These are phyloP conservation scores for Colletotrichum musae DNA, from an alignment of 2,329 filamentous ascomycete species.

Conservation along the genomic window DNA sequence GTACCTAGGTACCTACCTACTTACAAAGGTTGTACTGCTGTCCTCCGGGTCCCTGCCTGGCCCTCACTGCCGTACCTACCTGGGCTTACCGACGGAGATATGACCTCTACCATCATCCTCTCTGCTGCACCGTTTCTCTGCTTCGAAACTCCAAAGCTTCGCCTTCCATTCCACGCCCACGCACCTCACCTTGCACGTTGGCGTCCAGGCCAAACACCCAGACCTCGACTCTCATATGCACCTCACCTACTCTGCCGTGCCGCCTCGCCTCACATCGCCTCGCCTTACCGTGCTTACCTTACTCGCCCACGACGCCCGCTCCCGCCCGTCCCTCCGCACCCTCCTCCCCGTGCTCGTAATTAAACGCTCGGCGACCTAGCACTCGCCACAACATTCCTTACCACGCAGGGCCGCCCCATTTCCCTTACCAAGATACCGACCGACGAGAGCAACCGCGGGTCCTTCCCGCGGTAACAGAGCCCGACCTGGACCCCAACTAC, in stretches of 20 bases:
- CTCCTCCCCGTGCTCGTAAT: slow-evolving; percentile 27
- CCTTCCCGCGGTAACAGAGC: slow-evolving; percentile 54
- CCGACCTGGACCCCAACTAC: slow-evolving; percentile 58
- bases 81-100: background rate
- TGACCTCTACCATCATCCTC: slow-evolving; percentile 21
- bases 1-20: too few species aligned
- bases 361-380: slow-evolving; percentile 36
- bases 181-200: background rate
- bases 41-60: slow-evolving; percentile 33
- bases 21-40: slow-evolving; percentile 2
- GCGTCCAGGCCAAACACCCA: slow-evolving; percentile 31
- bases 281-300: slow-evolving; percentile 15
- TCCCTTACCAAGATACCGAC: slow-evolving; percentile 27
- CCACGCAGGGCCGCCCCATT: slow-evolving; percentile 17
- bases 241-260: slow-evolving; percentile 18
- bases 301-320: slow-evolving; percentile 6
- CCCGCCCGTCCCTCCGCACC: slow-evolving; percentile 26
- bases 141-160: slow-evolving; percentile 35
- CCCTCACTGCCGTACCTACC: too few species aligned
- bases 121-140: slow-evolving; percentile 5
- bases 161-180: slow-evolving; percentile 25
- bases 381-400: slow-evolving; percentile 39
- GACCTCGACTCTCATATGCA: slow-evolving; percentile 21
- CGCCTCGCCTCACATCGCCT: slow-evolving; percentile 14
- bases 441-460: slow-evolving; percentile 51